Conservation (phyloP, 257 asterid genomes). For the Nyctanthes arbortristis region DNA sequence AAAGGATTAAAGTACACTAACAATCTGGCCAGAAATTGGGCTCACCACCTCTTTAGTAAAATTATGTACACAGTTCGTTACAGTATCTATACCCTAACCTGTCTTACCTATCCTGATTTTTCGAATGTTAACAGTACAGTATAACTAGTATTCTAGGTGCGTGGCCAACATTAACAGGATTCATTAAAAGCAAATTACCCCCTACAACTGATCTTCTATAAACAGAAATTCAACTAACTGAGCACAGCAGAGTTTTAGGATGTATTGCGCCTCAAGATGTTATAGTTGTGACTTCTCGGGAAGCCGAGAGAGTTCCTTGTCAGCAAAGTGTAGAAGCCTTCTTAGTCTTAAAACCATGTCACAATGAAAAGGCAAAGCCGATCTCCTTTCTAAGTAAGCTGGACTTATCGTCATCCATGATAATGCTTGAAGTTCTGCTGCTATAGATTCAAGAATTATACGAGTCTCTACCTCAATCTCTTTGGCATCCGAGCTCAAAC, state of each 20-base stretch:
- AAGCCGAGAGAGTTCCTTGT: slow-evolving; percentile 71
- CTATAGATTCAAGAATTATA: slow-evolving; percentile 64
- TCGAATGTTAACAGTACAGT: background rate
- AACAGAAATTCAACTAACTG: slow-evolving; percentile 7
- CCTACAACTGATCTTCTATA: slow-evolving; percentile 26
- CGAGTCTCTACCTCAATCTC: slow-evolving; percentile 73
- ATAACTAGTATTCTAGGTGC: background rate
- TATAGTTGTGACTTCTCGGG: slow-evolving; percentile 60
- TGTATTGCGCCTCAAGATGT: background rate
- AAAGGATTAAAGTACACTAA: too few species aligned
- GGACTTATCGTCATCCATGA: slow-evolving; percentile 99
- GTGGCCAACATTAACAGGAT: slow-evolving; percentile 13
- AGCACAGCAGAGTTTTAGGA: background rate
- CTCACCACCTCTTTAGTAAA: slow-evolving; percentile 11
- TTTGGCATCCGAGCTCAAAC: slow-evolving; percentile 50
- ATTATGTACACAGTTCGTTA: slow-evolving; percentile 28
- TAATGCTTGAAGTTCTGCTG: slow-evolving; percentile 95
- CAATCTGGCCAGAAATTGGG: slow-evolving; percentile 9
- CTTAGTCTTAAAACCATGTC: slow-evolving; percentile 93
- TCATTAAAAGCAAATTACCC: slow-evolving; percentile 6
- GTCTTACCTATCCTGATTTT: slow-evolving; percentile 19
- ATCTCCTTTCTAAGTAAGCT: slow-evolving; percentile 81
- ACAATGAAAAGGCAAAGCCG: slow-evolving; percentile 90
- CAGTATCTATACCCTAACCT: background rate
- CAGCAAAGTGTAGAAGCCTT: slow-evolving; percentile 94